A percentile compares a stretch with the other conserved stretches of the same genome.
These are phyloP conservation scores for Capsella rubella DNA, from an alignment of 441 rosid genomes.

Conservation along the genomic window DNA sequence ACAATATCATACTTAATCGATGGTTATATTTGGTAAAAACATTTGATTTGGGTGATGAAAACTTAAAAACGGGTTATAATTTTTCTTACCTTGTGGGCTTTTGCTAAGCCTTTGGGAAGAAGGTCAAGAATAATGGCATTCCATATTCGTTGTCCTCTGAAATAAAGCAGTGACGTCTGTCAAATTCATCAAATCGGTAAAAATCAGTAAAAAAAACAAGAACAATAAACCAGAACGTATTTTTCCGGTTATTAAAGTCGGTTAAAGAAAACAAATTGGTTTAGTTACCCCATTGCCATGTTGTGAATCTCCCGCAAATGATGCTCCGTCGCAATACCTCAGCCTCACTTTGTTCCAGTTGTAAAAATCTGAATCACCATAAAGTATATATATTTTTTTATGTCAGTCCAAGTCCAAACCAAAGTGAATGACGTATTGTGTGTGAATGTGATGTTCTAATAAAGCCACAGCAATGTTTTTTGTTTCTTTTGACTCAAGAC, in stretches of 20 bases:
- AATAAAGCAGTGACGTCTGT: conserved; percentile 66
- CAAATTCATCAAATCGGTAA: conserved; percentile 32
- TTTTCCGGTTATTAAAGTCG: conserved; percentile 22
- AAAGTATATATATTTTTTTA: neutral
- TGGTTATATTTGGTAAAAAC: neutral
- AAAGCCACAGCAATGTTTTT: conserved; percentile 8
- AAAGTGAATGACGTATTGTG: neutral
- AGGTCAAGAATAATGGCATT: conserved; percentile 70
- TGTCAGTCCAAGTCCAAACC: neutral
- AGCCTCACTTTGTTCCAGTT: conserved; percentile 80
- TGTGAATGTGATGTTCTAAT: conserved; percentile 14
- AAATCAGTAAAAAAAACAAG: neutral
- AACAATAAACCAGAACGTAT: neutral
- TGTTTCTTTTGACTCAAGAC: neutral
- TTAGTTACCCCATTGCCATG: conserved; percentile 69
- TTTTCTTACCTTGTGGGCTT: conserved; percentile 56
- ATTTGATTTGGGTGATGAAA: neutral
- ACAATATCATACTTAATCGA: neutral
- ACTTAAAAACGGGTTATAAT: neutral
- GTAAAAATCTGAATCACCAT: conserved; percentile 63
- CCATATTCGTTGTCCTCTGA: conserved; percentile 80
- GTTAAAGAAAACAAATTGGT: neutral
- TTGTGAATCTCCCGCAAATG: conserved; percentile 67
- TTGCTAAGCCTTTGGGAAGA: conserved; percentile 68
- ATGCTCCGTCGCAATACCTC: conserved; percentile 83